Percentiles rank a stretch among this genome's conserved stretches.
Evolutionary conservation across 2,329 filamentous ascomycete species (phyloP).

Genomic region (Biscogniauxia marginata): DNA sequence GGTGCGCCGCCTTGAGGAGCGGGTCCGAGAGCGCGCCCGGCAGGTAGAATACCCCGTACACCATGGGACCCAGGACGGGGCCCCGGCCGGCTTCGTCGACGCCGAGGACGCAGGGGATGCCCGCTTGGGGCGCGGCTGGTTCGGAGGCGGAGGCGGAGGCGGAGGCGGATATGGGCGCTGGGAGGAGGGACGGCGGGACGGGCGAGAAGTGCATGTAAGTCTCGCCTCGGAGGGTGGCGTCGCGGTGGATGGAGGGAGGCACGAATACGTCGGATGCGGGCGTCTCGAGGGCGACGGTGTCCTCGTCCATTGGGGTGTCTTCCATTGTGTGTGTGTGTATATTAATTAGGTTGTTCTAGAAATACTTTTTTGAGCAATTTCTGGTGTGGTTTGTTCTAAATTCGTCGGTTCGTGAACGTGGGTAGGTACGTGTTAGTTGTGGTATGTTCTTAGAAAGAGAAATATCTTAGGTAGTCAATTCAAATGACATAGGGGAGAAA

Average conservation of each 20-base stretch:
- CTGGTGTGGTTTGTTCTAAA: too few species aligned
- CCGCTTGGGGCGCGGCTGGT: too few species aligned
- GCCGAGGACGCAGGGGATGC: constrained; percentile 72
- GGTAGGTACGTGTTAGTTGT: too few species aligned
- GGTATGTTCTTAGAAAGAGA: background rate
- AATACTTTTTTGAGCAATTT: too few species aligned
- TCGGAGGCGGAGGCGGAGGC: constrained; percentile 28
- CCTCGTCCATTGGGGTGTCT: constrained; percentile 39
- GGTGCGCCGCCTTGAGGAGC: constrained; percentile 74
- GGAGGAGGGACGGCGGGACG: constrained; percentile 60
- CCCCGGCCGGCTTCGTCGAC: constrained; percentile 94
- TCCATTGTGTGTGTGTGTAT: constrained; percentile 33
- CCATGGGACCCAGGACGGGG: constrained; percentile 83
- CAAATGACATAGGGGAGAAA: too few species aligned
- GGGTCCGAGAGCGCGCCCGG: constrained; percentile 69
- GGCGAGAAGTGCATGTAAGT: constrained; percentile 73
- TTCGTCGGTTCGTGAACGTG: too few species aligned
- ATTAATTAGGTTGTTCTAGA: background rate
- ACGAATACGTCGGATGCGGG: constrained; percentile 48
- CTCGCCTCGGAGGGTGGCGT: constrained; percentile 58
- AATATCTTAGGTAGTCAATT: too few species aligned
- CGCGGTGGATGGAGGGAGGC: constrained; percentile 65
- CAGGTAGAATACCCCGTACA: constrained; percentile 71
- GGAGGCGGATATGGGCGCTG: constrained; percentile 32
- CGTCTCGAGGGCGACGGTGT: constrained; percentile 34